Percentiles rank a stretch among this genome's conserved stretches.
Evolutionary conservation across 108 stramenopile genomes (phyloP).

Genomic region (Parietichytrium sp.): DNA sequence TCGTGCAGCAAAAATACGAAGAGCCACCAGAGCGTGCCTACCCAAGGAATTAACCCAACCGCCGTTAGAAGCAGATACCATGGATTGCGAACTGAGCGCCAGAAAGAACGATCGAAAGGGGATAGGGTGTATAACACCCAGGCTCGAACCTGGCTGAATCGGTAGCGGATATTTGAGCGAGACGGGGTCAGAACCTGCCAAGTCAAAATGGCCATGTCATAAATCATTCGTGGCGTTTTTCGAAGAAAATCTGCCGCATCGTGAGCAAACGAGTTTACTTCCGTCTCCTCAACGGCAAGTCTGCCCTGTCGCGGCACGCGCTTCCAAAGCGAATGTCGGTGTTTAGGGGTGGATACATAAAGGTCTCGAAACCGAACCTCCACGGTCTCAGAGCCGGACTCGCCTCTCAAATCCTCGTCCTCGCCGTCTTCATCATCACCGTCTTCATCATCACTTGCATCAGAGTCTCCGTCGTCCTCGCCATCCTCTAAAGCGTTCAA

Average conservation of each 20-base stretch:
- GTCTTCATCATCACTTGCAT: not conserved
- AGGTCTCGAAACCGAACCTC: too few species aligned
- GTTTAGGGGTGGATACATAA: too few species aligned
- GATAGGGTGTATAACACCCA: constrained; percentile 30
- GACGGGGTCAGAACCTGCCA: too few species aligned
- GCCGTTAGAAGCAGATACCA: not conserved
- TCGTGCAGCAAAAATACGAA: constrained; percentile 29
- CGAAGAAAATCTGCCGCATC: too few species aligned
- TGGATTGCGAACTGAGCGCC: not conserved
- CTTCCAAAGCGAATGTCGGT: too few species aligned
- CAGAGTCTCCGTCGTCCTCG: not conserved
- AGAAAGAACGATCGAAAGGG: constrained; percentile 17
- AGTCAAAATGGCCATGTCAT: too few species aligned
- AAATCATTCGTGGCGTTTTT: too few species aligned
- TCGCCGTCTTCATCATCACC: constrained; percentile 1
- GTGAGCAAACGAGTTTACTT: too few species aligned
- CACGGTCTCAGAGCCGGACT: not conserved
- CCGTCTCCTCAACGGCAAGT: too few species aligned
- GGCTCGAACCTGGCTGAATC: not conserved
- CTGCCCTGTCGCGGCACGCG: too few species aligned
- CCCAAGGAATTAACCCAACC: not conserved
- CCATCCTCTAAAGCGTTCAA: not conserved
- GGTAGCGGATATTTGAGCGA: not conserved
- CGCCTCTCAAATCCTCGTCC: not conserved
- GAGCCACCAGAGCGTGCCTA: constrained; percentile 43